Evolutionary conservation across 1,284 basidiomycete genomes (phyloP).

Genomic region (Sporisorium reilianum): DNA sequence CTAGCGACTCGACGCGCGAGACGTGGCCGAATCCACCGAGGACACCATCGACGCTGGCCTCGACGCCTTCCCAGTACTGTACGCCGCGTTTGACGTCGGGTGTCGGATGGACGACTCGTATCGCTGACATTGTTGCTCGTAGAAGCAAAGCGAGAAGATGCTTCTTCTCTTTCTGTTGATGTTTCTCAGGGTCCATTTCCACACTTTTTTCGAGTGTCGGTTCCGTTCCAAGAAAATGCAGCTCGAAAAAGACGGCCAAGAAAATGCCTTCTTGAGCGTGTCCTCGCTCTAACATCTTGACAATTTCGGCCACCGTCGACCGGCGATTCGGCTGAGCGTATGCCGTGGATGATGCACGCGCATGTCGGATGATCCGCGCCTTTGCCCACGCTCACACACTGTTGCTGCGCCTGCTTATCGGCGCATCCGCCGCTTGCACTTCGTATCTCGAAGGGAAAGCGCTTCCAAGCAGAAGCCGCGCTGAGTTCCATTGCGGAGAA

Average conservation of each 20-base stretch:
- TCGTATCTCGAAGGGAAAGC: neutral
- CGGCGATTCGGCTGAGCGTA: constrained; percentile 15
- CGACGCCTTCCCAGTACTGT: constrained; percentile 66
- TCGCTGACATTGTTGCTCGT: constrained; percentile 43
- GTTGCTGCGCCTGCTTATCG: neutral
- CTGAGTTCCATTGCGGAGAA: neutral
- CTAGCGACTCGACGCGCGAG: constrained; percentile 66
- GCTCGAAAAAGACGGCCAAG: neutral
- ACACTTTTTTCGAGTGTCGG: neutral
- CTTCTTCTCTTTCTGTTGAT: too few species aligned
- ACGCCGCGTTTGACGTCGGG: constrained; percentile 66
- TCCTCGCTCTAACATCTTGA: neutral
- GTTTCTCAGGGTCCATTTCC: constrained; percentile 21
- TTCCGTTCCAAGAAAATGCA: neutral
- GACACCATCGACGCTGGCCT: constrained; percentile 66
- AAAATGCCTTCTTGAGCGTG: too few species aligned
- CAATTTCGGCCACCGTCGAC: neutral
- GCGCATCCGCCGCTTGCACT: neutral
- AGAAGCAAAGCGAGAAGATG: constrained; percentile 5
- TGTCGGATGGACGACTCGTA: constrained; percentile 56
- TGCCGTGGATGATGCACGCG: constrained; percentile 7
- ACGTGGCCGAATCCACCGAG: constrained; percentile 66
- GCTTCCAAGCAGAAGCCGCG: neutral
- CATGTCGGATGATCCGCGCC: constrained; percentile 6
- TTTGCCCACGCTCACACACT: neutral